Evolutionary conservation across 2,329 filamentous ascomycete species (phyloP).

Genomic region (Trichoderma semiorbis): DNA sequence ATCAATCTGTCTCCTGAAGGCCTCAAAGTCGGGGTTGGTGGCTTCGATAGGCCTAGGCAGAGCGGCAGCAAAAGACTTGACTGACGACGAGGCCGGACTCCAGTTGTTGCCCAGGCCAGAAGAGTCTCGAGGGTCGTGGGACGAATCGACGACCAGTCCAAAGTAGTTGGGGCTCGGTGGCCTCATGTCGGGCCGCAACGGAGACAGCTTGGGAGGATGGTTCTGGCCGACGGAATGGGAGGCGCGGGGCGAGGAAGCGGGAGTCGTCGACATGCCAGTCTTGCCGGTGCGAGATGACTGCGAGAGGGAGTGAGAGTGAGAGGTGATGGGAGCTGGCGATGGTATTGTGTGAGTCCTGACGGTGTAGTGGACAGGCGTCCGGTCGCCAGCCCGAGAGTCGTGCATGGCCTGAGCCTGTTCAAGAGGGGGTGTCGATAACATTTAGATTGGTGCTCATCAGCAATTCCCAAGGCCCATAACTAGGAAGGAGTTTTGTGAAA

Average conservation of each 20-base stretch:
- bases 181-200: constrained; percentile 39
- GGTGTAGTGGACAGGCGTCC: constrained; percentile 39
- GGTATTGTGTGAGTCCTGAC: constrained; percentile 46
- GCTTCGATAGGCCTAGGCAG: constrained; percentile 66
- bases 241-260: constrained; percentile 49
- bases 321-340: constrained; percentile 33
- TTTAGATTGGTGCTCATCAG: constrained; percentile 4
- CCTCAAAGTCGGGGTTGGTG: constrained; percentile 77
- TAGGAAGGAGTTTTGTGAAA: neutral
- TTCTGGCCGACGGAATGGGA: constrained; percentile 54
- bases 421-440: constrained; percentile 15
- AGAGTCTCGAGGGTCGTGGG: constrained; percentile 60
- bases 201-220: constrained; percentile 50
- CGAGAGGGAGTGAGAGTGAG: constrained; percentile 35
- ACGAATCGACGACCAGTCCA: constrained; percentile 64
- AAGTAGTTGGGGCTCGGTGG: constrained; percentile 82
- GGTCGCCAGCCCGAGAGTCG: constrained; percentile 35
- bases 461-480: constrained; percentile 9
- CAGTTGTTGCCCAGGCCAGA: constrained; percentile 68
- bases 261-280: constrained; percentile 46
- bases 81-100: constrained; percentile 68
- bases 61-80: constrained; percentile 65
- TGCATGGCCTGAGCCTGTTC: constrained; percentile 27
- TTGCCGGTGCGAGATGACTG: constrained; percentile 40
- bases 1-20: constrained; percentile 71